Evolutionary conservation across 1,284 basidiomycete genomes (phyloP).

Genomic region (Leccinum fuscescens): DNA sequence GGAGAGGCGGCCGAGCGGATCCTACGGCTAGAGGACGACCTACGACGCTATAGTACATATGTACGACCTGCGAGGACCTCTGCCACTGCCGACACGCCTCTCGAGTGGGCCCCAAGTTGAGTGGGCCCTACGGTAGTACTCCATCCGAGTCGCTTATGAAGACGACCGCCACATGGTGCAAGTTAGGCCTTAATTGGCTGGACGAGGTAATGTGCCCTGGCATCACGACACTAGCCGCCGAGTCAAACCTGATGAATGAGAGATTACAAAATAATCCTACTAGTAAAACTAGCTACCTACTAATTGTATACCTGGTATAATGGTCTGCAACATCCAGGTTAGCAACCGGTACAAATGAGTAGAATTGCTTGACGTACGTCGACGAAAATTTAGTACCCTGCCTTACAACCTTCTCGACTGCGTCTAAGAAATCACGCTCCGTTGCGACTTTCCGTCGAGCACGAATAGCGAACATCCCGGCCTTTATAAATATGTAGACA

Average conservation of each 20-base stretch:
- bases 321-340: slow-evolving; percentile 42
- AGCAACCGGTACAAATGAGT: slow-evolving; percentile 3
- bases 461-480: slow-evolving; percentile 99
- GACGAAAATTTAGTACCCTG: slow-evolving; percentile 95
- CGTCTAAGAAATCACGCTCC: slow-evolving; percentile 96
- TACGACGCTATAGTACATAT: no score
- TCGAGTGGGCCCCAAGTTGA: no score
- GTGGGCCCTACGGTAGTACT: no score
- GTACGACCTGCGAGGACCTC: no score
- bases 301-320: slow-evolving; percentile 77
- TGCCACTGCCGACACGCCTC: no score
- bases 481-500: slow-evolving; percentile 42
- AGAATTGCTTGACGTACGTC: slow-evolving; percentile 23
- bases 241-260: background rate
- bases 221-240: background rate
- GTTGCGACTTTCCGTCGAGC: slow-evolving; percentile 95
- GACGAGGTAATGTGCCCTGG: background rate
- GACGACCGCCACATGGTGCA: slow-evolving; percentile 15
- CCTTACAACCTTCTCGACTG: slow-evolving; percentile 97
- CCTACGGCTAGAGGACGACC: no score
- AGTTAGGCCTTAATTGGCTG: background rate
- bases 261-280: slow-evolving; percentile 15
- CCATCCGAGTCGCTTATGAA: slow-evolving; percentile 9
- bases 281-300: slow-evolving; percentile 14
- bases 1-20: no score